These are phyloP conservation scores for Anacardium occidentale DNA, from an alignment of 345 rosid genomes.

Conservation along the genomic window DNA sequence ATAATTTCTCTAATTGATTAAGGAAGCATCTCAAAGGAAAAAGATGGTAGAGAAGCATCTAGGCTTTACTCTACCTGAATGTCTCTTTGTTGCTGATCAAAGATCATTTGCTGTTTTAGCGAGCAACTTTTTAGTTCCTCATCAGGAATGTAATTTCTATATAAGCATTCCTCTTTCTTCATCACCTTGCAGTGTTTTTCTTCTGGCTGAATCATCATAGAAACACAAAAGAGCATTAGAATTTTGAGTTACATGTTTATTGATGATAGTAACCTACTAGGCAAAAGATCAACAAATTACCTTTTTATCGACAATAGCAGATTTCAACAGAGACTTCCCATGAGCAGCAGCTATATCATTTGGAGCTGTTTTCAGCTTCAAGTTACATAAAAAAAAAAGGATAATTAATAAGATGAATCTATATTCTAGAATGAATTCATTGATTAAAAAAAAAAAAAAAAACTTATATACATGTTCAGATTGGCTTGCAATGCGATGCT, in stretches of 20 bases:
- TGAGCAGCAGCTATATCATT: conserved; percentile 43
- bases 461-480: conserved; percentile 48
- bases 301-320: conserved; percentile 48
- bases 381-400: conserved; percentile 17
- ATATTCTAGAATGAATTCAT: conserved; percentile 2
- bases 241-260: neutral
- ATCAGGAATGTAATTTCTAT: conserved; percentile 34
- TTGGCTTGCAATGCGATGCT: conserved; percentile 71
- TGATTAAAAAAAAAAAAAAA: conserved; percentile 10
- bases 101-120: conserved; percentile 51
- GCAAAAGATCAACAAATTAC: conserved; percentile 34
- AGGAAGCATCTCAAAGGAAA: neutral
- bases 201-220: conserved; percentile 46
- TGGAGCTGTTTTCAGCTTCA: conserved; percentile 47
- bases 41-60: neutral
- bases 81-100: conserved; percentile 75
- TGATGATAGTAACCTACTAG: neutral
- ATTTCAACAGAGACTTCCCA: conserved; percentile 45
- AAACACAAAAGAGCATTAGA: conserved; percentile 6
- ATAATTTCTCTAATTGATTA: conserved; percentile 15
- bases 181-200: conserved; percentile 43
- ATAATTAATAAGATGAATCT: neutral
- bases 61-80: conserved; percentile 47
- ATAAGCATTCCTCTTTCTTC: conserved; percentile 48
- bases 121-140: conserved; percentile 50